These are phyloP conservation scores for Trichosporon coremiiforme DNA, from an alignment of 1,284 basidiomycete genomes.

Conservation along the genomic window DNA sequence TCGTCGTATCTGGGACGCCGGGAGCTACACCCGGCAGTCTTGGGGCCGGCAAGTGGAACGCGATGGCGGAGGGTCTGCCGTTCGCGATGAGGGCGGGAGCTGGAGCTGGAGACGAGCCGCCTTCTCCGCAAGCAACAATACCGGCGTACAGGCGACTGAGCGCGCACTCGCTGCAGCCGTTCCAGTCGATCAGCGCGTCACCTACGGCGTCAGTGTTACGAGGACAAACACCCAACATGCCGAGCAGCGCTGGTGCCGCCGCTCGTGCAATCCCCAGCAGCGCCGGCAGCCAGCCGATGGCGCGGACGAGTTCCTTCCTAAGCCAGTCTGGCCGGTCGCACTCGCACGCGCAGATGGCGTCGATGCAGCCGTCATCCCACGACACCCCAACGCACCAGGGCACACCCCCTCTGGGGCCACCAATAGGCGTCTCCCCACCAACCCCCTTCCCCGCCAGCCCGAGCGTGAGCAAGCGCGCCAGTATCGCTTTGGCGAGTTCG, in stretches of 20 bases:
- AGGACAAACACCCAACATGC: slow-evolving; percentile 9
- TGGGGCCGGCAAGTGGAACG: slow-evolving; percentile 43
- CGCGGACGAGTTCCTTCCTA: slow-evolving; percentile 50
- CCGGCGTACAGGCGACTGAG: slow-evolving; percentile 46
- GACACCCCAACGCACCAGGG: neutral
- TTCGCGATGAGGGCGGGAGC: slow-evolving; percentile 38
- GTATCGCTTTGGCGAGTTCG: slow-evolving; percentile 35
- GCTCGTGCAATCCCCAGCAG: slow-evolving; percentile 21
- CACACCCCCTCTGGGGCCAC: neutral
- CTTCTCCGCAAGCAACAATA: neutral
- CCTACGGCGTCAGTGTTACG: slow-evolving; percentile 49
- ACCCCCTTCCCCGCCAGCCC: slow-evolving; percentile 40
- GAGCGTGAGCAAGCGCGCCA: slow-evolving; percentile 48
- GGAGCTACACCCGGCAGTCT: slow-evolving; percentile 25
- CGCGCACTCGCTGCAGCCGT: slow-evolving; percentile 52
- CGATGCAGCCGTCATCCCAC: slow-evolving; percentile 33
- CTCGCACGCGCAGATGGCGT: slow-evolving; percentile 53
- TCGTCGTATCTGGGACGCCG: neutral
- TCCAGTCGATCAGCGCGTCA: slow-evolving; percentile 42
- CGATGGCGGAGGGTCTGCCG: slow-evolving; percentile 48
- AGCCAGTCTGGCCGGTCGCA: slow-evolving; percentile 55
- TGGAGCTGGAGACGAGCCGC: neutral
- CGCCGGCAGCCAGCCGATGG: slow-evolving; percentile 8
- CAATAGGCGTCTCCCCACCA: neutral
- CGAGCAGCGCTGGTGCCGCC: slow-evolving; percentile 11